A percentile compares a stretch with the other conserved stretches of the same genome.
Evolutionary conservation across 345 rosid species (phyloP).

Genomic region (Toxicodendron radicans): DNA sequence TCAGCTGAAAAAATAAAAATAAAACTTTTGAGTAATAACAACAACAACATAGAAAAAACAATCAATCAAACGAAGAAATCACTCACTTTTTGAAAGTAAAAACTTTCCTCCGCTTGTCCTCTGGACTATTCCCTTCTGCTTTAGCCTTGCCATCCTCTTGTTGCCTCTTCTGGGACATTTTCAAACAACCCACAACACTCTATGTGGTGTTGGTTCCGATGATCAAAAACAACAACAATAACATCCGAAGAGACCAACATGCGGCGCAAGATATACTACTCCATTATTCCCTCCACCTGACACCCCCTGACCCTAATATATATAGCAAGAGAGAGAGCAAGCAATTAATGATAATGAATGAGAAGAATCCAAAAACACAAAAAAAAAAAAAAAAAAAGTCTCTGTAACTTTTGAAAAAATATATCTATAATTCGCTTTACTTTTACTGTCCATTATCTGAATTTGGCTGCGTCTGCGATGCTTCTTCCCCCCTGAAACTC

Average conservation of each 20-base stretch:
- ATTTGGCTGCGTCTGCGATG: conserved; percentile 38
- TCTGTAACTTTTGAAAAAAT: not conserved
- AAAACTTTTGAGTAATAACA: not conserved
- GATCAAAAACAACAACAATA: conserved; percentile 11
- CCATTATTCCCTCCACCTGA: not conserved
- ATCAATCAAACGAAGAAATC: not conserved
- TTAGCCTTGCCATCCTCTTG: conserved; percentile 66
- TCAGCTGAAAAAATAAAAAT: not conserved
- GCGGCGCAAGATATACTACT: conserved; percentile 15
- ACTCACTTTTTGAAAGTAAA: conserved; percentile 55
- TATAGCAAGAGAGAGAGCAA: not conserved
- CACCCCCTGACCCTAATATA: not conserved
- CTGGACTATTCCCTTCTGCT: conserved; percentile 45
- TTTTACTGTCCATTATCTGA: conserved; percentile 20
- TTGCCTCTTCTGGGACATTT: conserved; percentile 90
- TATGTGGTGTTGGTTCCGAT: conserved; percentile 16
- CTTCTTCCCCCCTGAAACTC: conserved; percentile 22
- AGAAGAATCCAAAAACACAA: conserved; percentile 42
- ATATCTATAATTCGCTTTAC: not conserved
- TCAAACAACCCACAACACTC: not conserved
- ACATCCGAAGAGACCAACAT: conserved; percentile 35
- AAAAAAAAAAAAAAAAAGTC: not conserved
- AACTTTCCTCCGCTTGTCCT: conserved; percentile 70
- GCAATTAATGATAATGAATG: conserved; percentile 18
- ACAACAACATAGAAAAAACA: not conserved